Evolutionary conservation across 345 rosid species (phyloP).

Genomic region (Cardamine chenopodiifolia): DNA sequence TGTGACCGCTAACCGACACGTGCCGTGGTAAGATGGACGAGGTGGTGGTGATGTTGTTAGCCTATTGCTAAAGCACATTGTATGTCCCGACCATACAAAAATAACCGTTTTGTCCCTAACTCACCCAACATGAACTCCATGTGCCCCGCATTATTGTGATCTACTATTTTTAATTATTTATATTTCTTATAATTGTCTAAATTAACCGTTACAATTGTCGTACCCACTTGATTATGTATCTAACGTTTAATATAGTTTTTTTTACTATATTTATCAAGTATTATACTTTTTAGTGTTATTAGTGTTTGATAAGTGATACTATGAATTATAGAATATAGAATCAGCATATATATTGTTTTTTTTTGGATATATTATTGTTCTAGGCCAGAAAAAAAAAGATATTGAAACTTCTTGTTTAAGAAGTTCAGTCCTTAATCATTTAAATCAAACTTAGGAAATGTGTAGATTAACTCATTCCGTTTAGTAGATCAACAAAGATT

Average conservation of each 20-base stretch:
- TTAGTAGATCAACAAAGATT: too few relatives aligned
- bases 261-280: neutral
- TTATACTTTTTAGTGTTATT: too few relatives aligned
- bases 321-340: too few relatives aligned
- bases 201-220: constrained; percentile 10
- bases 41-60: constrained; percentile 29
- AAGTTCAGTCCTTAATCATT: too few relatives aligned
- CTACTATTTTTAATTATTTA: neutral
- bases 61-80: constrained; percentile 15
- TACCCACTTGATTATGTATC: constrained; percentile 9
- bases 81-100: constrained; percentile 36
- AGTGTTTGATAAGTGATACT: too few relatives aligned
- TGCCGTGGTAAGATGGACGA: constrained; percentile 24
- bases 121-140: constrained; percentile 42
- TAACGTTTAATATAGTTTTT: neutral
- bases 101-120: constrained; percentile 44
- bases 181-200: constrained; percentile 17
- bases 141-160: constrained; percentile 39
- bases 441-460: too few relatives aligned
- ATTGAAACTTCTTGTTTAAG: too few relatives aligned
- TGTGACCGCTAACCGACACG: constrained; percentile 21
- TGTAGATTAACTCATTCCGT: too few relatives aligned
- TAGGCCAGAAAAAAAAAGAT: too few relatives aligned
- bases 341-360: too few relatives aligned
- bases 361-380: too few relatives aligned